A percentile compares a stretch with the other conserved stretches of the same genome.
phyloP scores from a whole-genome alignment of 1,139 yeast genomes.

The Saccharomyces hybrid region DNA sequence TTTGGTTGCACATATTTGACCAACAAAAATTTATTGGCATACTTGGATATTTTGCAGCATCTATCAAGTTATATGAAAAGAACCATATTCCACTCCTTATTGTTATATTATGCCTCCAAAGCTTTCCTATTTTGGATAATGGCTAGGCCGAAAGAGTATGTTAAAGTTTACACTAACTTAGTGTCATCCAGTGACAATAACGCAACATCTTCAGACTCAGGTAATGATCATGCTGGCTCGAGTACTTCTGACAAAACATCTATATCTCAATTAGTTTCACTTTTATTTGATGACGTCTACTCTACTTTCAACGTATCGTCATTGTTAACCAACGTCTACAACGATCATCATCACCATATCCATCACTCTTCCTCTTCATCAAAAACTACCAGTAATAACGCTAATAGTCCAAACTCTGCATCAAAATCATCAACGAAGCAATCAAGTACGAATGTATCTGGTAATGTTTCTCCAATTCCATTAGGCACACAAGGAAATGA shows the following conservation, averaged over 20 bases:
- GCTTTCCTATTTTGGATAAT: slow-evolving; percentile 26
- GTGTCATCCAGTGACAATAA: not conserved
- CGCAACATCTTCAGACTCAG: not conserved
- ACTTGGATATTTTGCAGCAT: slow-evolving; percentile 19
- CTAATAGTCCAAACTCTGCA: not conserved
- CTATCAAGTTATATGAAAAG: slow-evolving; percentile 20
- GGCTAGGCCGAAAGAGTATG: slow-evolving; percentile 28
- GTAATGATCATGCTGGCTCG: not conserved
- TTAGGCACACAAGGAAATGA: not conserved
- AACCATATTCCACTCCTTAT: slow-evolving; percentile 20
- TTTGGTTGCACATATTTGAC: slow-evolving; percentile 26
- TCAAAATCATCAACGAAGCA: not conserved
- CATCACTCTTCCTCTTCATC: not conserved
- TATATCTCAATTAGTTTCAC: slow-evolving; percentile 10
- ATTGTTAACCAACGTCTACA: slow-evolving; percentile 11
- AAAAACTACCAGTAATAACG: not conserved
- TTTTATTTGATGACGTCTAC: slow-evolving; percentile 20
- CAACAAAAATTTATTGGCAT: slow-evolving; percentile 15
- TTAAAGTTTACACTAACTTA: slow-evolving; percentile 11
- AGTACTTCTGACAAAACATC: slow-evolving; percentile 1
- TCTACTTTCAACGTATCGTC: slow-evolving; percentile 19
- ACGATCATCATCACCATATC: not conserved
- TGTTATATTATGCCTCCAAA: slow-evolving; percentile 24
- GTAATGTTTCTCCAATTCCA: not conserved
- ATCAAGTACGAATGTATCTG: not conserved